Conservation (phyloP, 116 monocot species). For the Thalassia testudinum region DNA sequence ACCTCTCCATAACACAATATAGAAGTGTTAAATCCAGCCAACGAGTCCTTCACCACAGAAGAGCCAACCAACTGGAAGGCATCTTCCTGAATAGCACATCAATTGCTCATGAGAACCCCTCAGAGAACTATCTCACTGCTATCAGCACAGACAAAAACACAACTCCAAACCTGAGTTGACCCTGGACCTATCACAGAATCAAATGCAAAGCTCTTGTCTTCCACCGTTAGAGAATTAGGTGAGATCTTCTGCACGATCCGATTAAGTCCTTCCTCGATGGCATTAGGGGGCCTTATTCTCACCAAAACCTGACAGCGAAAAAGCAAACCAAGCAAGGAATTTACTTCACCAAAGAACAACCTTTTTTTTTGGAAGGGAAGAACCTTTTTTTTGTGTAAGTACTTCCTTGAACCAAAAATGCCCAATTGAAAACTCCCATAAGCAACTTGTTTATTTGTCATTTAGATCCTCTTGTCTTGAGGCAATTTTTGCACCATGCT, state of each 20-base stretch:
- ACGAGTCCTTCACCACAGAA: conserved; percentile 41
- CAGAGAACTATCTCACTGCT: neutral
- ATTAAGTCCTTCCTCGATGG: conserved; percentile 8
- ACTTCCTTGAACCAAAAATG: too few species aligned
- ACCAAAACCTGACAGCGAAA: conserved; percentile 20
- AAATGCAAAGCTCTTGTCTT: conserved; percentile 21
- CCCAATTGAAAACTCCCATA: too few species aligned
- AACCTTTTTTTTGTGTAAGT: too few species aligned
- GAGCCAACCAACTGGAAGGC: conserved; percentile 59
- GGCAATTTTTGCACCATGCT: too few species aligned
- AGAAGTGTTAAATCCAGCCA: conserved; percentile 79
- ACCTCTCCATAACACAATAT: conserved; percentile 90
- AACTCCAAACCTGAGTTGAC: conserved; percentile 37
- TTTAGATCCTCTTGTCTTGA: too few species aligned
- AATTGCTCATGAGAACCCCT: neutral
- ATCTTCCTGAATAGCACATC: conserved; percentile 35
- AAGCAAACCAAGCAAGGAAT: neutral
- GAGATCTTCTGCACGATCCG: conserved; percentile 16
- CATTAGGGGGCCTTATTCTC: conserved; percentile 23
- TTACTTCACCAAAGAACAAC: neutral
- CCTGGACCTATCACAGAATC: conserved; percentile 31
- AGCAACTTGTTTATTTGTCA: too few species aligned
- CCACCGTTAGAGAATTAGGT: conserved; percentile 23
- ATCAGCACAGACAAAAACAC: neutral
- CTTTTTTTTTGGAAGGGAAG: too few species aligned